Conservation (phyloP, 2,329 filamentous ascomycete species). For the Ophiocordyceps camponoti-leonardi region DNA sequence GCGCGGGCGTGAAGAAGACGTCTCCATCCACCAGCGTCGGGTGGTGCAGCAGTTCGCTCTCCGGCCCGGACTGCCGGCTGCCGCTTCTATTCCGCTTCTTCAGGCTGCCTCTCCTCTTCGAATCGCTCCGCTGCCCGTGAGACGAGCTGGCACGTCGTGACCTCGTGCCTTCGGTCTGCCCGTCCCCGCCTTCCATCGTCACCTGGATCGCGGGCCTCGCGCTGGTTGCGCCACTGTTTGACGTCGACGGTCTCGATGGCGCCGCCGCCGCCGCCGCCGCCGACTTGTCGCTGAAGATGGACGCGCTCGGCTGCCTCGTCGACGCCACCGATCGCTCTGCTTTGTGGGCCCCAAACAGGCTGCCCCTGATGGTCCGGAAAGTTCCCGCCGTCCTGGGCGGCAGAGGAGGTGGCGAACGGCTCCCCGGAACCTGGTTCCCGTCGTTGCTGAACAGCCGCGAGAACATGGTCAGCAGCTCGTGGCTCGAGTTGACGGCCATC, state of each 20-base stretch:
- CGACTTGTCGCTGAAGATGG: slow-evolving; percentile 17
- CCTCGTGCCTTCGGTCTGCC: slow-evolving; percentile 11
- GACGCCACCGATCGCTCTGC: slow-evolving; percentile 26
- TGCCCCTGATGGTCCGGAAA: slow-evolving; percentile 50
- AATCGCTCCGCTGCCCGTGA: slow-evolving; percentile 24
- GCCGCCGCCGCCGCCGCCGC: slow-evolving; percentile 10
- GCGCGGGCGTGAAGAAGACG: slow-evolving; percentile 29
- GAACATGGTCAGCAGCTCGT: slow-evolving; percentile 72
- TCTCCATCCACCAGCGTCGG: slow-evolving; percentile 32
- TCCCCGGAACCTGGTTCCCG: slow-evolving; percentile 27
- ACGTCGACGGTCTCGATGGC: slow-evolving; percentile 17
- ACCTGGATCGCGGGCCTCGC: slow-evolving; percentile 59
- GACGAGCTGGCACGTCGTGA: slow-evolving; percentile 17
- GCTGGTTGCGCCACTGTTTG: slow-evolving; percentile 23
- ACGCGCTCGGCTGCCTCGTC: slow-evolving; percentile 21
- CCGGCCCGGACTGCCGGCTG: slow-evolving; percentile 23
- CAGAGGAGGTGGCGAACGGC: slow-evolving; percentile 24
- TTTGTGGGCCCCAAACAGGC: slow-evolving; percentile 51
- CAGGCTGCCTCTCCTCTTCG: slow-evolving; percentile 31
- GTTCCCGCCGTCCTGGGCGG: slow-evolving; percentile 59
- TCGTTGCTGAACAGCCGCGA: slow-evolving; percentile 54
- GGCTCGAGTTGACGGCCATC: slow-evolving; percentile 72
- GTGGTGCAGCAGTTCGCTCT: slow-evolving; percentile 21
- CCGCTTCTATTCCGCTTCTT: slow-evolving; percentile 34
- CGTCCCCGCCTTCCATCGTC: slow-evolving; percentile 41